Conservation (phyloP, 2,329 filamentous ascomycete genomes). For the Arthrobotrys megalospora region DNA sequence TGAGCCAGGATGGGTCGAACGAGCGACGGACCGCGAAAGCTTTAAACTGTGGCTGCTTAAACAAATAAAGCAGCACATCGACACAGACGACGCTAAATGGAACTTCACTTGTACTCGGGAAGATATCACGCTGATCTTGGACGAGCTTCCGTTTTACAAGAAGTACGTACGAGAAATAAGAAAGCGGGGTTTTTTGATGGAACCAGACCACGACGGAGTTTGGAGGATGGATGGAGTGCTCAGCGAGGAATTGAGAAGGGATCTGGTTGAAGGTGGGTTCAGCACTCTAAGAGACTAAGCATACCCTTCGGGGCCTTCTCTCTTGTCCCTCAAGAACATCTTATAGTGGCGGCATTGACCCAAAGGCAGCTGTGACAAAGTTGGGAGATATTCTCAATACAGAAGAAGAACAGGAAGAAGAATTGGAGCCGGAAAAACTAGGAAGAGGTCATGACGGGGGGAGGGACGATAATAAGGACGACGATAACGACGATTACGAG, state of each 20-base stretch:
- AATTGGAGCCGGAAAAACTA: no score
- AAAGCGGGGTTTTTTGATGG: conserved; percentile 14
- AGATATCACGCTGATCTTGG: conserved; percentile 3
- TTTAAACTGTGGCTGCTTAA: not conserved
- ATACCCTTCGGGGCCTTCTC: not conserved
- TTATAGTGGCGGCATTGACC: no score
- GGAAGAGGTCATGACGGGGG: no score
- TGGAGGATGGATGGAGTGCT: conserved; percentile 46
- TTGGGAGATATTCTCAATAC: conserved; percentile 72
- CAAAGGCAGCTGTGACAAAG: conserved; percentile 66
- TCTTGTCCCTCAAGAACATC: no score
- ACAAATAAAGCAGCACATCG: not conserved
- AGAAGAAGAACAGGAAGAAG: conserved; percentile 62
- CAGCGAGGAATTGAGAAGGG: conserved; percentile 34
- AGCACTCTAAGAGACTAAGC: not conserved
- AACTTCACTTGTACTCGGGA: not conserved
- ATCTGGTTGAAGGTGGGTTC: conserved; percentile 21
- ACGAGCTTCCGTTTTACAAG: conserved; percentile 18
- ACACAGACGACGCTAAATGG: not conserved
- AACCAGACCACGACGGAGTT: conserved; percentile 43
- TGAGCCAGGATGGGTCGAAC: not conserved
- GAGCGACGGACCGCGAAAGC: not conserved
- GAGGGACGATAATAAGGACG: no score
- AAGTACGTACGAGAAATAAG: conserved; percentile 14
- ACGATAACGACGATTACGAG: no score